A percentile compares a stretch with the other conserved stretches of the same genome.
Conservation (phyloP, 768 basidiomycete species). For the Dioszegia crocea region DNA sequence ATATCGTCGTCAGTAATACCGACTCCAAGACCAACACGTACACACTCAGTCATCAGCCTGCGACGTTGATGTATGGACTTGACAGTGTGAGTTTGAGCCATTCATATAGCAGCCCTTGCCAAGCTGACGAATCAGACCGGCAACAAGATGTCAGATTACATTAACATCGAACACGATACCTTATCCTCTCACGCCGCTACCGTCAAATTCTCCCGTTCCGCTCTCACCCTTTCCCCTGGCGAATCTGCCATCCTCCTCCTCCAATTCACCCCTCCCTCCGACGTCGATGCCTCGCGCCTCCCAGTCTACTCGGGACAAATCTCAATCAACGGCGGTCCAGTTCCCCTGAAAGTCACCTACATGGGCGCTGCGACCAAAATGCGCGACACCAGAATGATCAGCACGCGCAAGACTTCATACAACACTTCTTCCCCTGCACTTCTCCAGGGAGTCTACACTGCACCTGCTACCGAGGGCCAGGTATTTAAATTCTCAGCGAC, state of each 20-base stretch:
- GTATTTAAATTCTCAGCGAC: constrained; percentile 21
- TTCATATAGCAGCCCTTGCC: too few relatives aligned
- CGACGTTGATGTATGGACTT: constrained; percentile 36
- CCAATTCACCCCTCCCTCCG: constrained; percentile 55
- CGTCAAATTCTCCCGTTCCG: constrained; percentile 54
- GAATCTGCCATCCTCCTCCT: constrained; percentile 50
- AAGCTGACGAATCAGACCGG: neutral
- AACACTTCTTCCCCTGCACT: constrained; percentile 5
- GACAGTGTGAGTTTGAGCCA: neutral
- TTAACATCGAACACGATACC: neutral
- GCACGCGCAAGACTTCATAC: neutral
- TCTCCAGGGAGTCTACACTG: constrained; percentile 31
- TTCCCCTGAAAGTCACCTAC: constrained; percentile 39
- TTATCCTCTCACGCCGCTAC: constrained; percentile 50
- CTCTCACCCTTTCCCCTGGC: constrained; percentile 52
- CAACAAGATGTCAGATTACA: constrained; percentile 2
- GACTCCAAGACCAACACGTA: constrained; percentile 51
- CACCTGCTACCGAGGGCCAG: constrained; percentile 33
- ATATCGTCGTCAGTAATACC: constrained; percentile 54
- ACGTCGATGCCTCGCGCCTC: constrained; percentile 53
- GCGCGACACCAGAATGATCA: constrained; percentile 8
- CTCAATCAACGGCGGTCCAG: constrained; percentile 33
- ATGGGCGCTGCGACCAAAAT: constrained; percentile 47
- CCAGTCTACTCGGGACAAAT: constrained; percentile 65
- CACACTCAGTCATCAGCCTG: constrained; percentile 40